A percentile compares a stretch with the other conserved stretches of the same genome.
phyloP scores from a whole-genome alignment of 768 basidiomycete species.

The Exidia glandulosa region DNA sequence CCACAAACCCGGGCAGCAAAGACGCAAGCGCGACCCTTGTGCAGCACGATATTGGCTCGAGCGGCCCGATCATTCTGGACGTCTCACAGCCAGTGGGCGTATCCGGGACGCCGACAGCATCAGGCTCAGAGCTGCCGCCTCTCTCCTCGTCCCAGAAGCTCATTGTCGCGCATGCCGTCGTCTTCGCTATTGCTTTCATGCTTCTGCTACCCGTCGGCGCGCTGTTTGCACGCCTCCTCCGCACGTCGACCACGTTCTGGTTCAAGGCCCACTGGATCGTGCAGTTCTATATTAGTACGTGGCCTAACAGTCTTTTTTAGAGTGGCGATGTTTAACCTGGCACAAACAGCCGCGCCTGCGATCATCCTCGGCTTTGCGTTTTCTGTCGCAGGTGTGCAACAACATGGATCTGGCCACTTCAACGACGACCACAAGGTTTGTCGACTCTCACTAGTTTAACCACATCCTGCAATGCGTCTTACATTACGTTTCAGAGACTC shows the following conservation, averaged over 20 bases:
- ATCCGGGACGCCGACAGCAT: background rate
- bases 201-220: slow-evolving; percentile 42
- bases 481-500: slow-evolving; percentile 22
- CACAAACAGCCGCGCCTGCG: slow-evolving; percentile 28
- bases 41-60: slow-evolving; percentile 26
- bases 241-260: slow-evolving; percentile 41
- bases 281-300: slow-evolving; percentile 38
- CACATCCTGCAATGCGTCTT: background rate
- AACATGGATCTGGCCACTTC: slow-evolving; percentile 26
- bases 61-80: background rate
- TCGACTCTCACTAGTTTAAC: background rate
- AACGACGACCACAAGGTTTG: slow-evolving; percentile 38
- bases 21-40: slow-evolving; percentile 33
- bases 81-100: background rate
- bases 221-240: slow-evolving; percentile 41
- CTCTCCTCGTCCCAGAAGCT: slow-evolving; percentile 36
- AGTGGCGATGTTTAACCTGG: background rate
- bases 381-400: slow-evolving; percentile 26
- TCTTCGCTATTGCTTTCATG: slow-evolving; percentile 40
- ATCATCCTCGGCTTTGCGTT: slow-evolving; percentile 34
- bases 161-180: slow-evolving; percentile 44
- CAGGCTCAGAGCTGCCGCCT: slow-evolving; percentile 15
- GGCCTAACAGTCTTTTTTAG: background rate
- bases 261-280: slow-evolving; percentile 41
- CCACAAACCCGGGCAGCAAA: slow-evolving; percentile 34